These are phyloP conservation scores for Pezicula neosporulosa DNA, from an alignment of 2,329 filamentous ascomycete genomes.

Conservation along the genomic window DNA sequence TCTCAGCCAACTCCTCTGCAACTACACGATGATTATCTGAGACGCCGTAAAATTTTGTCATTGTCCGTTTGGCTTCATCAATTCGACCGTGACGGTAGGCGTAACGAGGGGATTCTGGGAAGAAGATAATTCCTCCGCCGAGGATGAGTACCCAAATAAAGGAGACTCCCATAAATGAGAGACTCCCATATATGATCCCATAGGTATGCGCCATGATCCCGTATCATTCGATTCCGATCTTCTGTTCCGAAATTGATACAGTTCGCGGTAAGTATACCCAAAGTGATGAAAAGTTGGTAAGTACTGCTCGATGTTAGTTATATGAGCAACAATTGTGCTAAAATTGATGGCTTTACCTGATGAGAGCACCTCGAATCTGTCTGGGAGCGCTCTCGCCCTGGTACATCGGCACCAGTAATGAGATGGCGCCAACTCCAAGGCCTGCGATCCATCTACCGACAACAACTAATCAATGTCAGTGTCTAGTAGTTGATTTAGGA, in stretches of 20 bases:
- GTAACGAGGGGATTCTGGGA: constrained; percentile 57
- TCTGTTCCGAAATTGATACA: constrained; percentile 47
- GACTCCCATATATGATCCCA: no score
- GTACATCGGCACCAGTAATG: constrained; percentile 63
- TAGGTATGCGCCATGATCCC: constrained; percentile 58
- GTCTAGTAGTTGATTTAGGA: background rate
- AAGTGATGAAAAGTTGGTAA: constrained; percentile 70
- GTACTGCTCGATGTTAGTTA: constrained; percentile 37
- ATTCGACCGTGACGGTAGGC: constrained; percentile 30
- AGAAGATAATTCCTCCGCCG: constrained; percentile 46
- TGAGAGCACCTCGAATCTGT: constrained; percentile 59
- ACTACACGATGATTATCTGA: constrained; percentile 21
- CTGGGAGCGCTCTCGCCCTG: constrained; percentile 59
- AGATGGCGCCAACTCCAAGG: constrained; percentile 61
- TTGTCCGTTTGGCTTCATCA: constrained; percentile 43
- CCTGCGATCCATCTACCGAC: constrained; percentile 64
- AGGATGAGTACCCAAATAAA: constrained; percentile 49
- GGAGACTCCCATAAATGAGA: constrained; percentile 47
- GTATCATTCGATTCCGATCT: constrained; percentile 30
- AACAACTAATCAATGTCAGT: constrained; percentile 29
- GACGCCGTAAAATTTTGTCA: constrained; percentile 48
- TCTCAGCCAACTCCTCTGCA: constrained; percentile 31
- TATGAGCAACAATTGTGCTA: constrained; percentile 29
- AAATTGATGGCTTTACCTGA: constrained; percentile 24
- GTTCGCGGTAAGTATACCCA: constrained; percentile 59